Base-by-base conservation (phyloP, 495 filamentous ascomycete species). In the Xylaria intraflava region DNA sequence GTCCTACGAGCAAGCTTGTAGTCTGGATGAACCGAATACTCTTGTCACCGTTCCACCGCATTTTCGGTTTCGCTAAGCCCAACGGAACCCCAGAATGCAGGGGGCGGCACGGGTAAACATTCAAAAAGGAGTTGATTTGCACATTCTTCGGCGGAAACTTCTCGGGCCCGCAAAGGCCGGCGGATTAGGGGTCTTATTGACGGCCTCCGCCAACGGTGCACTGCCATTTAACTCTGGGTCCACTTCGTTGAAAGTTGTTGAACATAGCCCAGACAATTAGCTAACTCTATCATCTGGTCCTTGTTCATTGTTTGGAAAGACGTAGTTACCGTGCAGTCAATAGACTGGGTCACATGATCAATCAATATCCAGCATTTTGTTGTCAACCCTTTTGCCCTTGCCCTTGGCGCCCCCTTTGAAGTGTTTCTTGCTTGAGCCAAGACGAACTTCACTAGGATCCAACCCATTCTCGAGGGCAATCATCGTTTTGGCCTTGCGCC, bases 371-470 rank as follows among this genome's bases (percentile, higher is more conserved):
- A 64, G 27, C 62, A 64, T 62, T 50, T 68, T 68, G 42, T 65
- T 68, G 24, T 65, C 65, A 23, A 66, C 55, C 40, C 65, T 64
- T 62, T 79, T 79, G 55, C 69, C 75, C 74, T 83, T 84, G 10
- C 73, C 71, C 66, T 80, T 81, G 39, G 62, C 83, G 49, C 85
- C 83, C 7, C 78, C 85, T 75, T 97, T 97, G 70, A 89, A 96
- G 69, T 97, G 94, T 73, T 96, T 97, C 82, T 99, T 99, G 23
- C 86, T 82, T 6, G 75, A 77, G 61, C 75, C 69, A 33, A 78
- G 49, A 64, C 78, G 81, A 57, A 96, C 75, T 46, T 97, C 94
- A 29, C 84, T 86, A 2, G 89, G 86, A 65, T 94, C 89, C 11
- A 96, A 64, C 39, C 86, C 85, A 54, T 85, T 87, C 71, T 96